A percentile compares a stretch with the other conserved stretches of the same genome.
Conservation (phyloP, 106 monocot species). For the Phalaenopsis equestris region DNA sequence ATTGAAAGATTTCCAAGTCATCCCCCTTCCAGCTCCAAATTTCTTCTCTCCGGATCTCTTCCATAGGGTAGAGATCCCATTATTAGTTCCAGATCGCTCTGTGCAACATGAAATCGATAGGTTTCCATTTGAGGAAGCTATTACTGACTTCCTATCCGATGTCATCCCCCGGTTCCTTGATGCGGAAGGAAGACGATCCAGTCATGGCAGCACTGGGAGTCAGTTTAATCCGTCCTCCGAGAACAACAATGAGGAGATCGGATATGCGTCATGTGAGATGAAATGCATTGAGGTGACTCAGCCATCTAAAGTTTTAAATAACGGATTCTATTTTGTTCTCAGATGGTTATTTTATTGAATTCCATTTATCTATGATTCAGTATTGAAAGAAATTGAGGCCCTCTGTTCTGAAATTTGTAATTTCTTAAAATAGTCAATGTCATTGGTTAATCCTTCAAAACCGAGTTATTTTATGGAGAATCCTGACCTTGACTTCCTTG, state of each 20-base stretch:
- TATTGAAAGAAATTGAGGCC: background rate
- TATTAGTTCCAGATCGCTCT: constrained; percentile 7
- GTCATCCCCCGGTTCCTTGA: constrained; percentile 31
- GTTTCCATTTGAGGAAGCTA: constrained; percentile 41
- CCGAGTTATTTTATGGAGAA: background rate
- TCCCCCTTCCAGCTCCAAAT: constrained; percentile 30
- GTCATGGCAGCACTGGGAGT: background rate
- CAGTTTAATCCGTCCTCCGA: background rate
- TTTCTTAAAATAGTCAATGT: background rate
- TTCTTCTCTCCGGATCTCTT: constrained; percentile 12
- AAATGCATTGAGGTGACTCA: background rate
- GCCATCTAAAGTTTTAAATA: background rate
- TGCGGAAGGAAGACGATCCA: background rate
- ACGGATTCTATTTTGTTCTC: background rate
- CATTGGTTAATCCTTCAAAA: background rate
- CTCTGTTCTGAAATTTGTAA: background rate
- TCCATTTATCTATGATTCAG: background rate
- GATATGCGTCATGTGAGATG: constrained; percentile 9
- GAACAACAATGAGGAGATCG: background rate
- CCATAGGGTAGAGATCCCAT: constrained; percentile 4
- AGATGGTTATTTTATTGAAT: background rate
- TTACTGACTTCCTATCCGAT: constrained; percentile 42
- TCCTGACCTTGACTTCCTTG: constrained; percentile 10
- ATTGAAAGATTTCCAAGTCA: constrained; percentile 15
- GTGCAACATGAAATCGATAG: constrained; percentile 25